These are phyloP conservation scores for Hordeum pubiflorum DNA, from an alignment of 202 grass and related monocot species.

Conservation along the genomic window DNA sequence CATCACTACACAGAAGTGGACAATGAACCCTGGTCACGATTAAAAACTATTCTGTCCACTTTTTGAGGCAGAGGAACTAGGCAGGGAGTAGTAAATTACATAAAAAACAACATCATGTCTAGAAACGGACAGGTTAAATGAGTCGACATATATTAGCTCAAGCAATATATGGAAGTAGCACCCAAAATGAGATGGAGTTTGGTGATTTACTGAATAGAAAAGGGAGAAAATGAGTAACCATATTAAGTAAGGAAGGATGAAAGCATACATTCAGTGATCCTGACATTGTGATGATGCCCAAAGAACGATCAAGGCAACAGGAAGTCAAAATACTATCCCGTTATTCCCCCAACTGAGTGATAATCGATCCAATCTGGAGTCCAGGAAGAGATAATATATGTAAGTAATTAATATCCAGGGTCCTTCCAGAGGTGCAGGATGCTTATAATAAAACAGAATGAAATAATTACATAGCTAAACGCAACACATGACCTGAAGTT, in stretches of 20 bases:
- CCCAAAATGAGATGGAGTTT: not conserved
- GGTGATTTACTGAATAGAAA: conserved; percentile 16
- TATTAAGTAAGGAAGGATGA: conserved; percentile 20
- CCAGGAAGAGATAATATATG: conserved; percentile 20
- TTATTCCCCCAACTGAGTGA: conserved; percentile 23
- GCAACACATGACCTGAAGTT: not conserved
- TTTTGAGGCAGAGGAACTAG: not conserved
- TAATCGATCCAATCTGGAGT: conserved; percentile 33
- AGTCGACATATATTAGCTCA: not conserved
- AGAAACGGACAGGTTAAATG: conserved; percentile 10
- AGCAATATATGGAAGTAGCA: conserved; percentile 3
- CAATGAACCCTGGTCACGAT: not conserved
- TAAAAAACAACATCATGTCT: not conserved
- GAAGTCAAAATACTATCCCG: conserved; percentile 19
- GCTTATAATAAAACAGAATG: conserved; percentile 11
- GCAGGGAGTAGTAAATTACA: conserved; percentile 12
- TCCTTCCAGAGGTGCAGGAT: conserved; percentile 15
- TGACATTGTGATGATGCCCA: conserved; percentile 49
- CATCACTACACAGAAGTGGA: conserved; percentile 14
- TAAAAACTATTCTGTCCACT: not conserved
- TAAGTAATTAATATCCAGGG: conserved; percentile 10
- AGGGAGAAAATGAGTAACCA: not conserved
- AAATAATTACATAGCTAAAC: conserved; percentile 15
- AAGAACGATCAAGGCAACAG: conserved; percentile 10
- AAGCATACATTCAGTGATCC: conserved; percentile 60